Percentiles rank a stretch among this genome's conserved stretches.
These are phyloP conservation scores for Phaeosphaeriaceae sp. DNA, from an alignment of 2,329 filamentous ascomycete genomes.

Conservation along the genomic window DNA sequence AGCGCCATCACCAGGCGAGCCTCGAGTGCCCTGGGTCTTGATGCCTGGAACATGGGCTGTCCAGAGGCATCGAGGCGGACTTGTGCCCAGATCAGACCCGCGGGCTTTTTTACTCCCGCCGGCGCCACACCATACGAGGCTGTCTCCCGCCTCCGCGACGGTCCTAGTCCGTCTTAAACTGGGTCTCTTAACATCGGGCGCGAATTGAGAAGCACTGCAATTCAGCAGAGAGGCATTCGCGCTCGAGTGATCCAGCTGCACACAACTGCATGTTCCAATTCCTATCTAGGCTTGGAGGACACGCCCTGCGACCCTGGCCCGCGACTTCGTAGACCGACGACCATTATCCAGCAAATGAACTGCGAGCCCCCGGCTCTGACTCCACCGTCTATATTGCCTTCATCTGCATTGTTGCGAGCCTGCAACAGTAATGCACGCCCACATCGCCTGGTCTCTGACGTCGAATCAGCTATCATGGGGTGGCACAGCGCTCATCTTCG, in stretches of 20 bases:
- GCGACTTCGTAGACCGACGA: background rate
- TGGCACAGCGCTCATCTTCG: background rate
- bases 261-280: background rate
- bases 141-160: constrained; percentile 12
- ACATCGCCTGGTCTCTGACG: background rate
- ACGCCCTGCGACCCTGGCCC: background rate
- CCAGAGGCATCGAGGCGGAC: constrained; percentile 19
- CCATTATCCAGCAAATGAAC: constrained; percentile 6
- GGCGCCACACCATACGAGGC: constrained; percentile 15
- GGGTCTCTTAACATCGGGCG: constrained; percentile 7
- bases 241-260: background rate
- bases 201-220: background rate
- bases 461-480: background rate
- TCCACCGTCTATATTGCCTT: constrained; percentile 1
- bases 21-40: constrained; percentile 9
- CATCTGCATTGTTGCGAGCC: background rate
- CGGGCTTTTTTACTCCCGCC: constrained; percentile 12
- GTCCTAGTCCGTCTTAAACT: constrained; percentile 4
- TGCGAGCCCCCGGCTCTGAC: background rate
- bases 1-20: constrained; percentile 21
- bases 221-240: background rate
- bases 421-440: background rate
- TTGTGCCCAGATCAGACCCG: constrained; percentile 10
- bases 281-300: background rate
- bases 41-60: constrained; percentile 19